Base-by-base conservation (phyloP, 2,329 filamentous ascomycete genomes). In the Fusarium redolens region DNA sequence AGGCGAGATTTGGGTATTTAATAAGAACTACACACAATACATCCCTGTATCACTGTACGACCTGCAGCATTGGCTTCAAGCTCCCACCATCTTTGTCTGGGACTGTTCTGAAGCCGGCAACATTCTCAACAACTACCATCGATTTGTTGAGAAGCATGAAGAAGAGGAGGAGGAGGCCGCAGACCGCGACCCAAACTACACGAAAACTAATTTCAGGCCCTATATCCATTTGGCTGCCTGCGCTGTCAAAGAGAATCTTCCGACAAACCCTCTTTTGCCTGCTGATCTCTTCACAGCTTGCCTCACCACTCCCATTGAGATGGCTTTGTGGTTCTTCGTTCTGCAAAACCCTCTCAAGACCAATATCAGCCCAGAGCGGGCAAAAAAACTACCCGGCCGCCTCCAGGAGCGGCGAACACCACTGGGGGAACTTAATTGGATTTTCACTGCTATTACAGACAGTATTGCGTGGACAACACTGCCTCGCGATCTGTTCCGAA, bases 1-100 rank as follows among this genome's bases (percentile, higher is more conserved):
- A 8, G 96, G 96, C 18, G 96, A 99, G 82, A 97, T 99, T 25
- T 99, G 96, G 96, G 97, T 98, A 9, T 99, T 99, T 82, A 99
- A 99, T 83, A 96, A 96, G 77, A 98, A 94, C 75, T 99, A 98
- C 81, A 99, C 96, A 0, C 96, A 99, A 82, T 99, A 99, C 80
- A 99, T 99, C 45, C 96, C 96, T 0, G 93, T 99, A 47, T 97
- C 96, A 2, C 85, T 99, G 13, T 98, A 97, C 78, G 96, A 99
- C 79, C 85, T 99, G 48, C 96, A 98, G 82, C 92, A 93, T 65
- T 99, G 96, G 96, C 90, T 99, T 12, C 95, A 96, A 70, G 96
- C 95, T 1, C 96, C 96, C 1, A 97, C 95, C 68, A 91, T 99
- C 47, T 99, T 97, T 79, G 96, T 99, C 38, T 99, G 97, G 88